These are phyloP conservation scores for Inonotus hispidus DNA, from an alignment of 1,284 basidiomycete species.

Conservation along the genomic window DNA sequence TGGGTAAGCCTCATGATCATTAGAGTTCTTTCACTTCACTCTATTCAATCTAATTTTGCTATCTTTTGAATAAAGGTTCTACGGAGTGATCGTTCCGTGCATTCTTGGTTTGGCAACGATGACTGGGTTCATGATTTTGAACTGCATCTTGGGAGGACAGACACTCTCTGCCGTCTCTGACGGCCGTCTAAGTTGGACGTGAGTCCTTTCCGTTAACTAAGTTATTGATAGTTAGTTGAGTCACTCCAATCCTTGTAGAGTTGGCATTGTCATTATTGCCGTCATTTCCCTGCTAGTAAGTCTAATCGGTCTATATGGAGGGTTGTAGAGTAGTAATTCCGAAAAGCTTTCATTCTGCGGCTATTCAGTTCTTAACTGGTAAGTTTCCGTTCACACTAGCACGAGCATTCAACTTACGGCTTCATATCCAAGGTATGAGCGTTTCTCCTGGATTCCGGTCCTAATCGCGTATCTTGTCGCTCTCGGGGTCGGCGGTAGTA, in stretches of 20 bases:
- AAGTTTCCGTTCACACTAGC: slow-evolving; percentile 11
- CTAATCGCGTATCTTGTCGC: slow-evolving; percentile 73
- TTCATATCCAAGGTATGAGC: slow-evolving; percentile 53
- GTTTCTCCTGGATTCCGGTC: slow-evolving; percentile 74
- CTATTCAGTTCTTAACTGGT: slow-evolving; percentile 68
- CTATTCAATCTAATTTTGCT: background rate
- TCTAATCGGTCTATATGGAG: slow-evolving; percentile 16
- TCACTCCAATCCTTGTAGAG: slow-evolving; percentile 35
- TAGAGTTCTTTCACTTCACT: background rate
- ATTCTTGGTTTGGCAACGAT: slow-evolving; percentile 60
- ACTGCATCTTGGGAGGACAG: slow-evolving; percentile 76
- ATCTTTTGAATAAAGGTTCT: slow-evolving; percentile 42
- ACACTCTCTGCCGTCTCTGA: slow-evolving; percentile 67
- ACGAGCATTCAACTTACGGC: background rate
- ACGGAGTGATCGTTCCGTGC: slow-evolving; percentile 58
- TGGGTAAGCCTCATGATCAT: slow-evolving; percentile 42
- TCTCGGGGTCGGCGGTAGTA: slow-evolving; percentile 67
- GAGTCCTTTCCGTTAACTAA: slow-evolving; percentile 20
- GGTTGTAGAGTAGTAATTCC: background rate
- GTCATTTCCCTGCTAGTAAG: slow-evolving; percentile 69
- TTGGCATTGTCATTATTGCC: slow-evolving; percentile 86
- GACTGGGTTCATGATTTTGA: slow-evolving; percentile 73
- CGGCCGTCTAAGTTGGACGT: slow-evolving; percentile 65
- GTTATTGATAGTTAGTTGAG: background rate
- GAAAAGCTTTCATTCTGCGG: slow-evolving; percentile 75